Base-by-base conservation (phyloP, 2,329 filamentous ascomycete species). In the Cercospora sojina region DNA sequence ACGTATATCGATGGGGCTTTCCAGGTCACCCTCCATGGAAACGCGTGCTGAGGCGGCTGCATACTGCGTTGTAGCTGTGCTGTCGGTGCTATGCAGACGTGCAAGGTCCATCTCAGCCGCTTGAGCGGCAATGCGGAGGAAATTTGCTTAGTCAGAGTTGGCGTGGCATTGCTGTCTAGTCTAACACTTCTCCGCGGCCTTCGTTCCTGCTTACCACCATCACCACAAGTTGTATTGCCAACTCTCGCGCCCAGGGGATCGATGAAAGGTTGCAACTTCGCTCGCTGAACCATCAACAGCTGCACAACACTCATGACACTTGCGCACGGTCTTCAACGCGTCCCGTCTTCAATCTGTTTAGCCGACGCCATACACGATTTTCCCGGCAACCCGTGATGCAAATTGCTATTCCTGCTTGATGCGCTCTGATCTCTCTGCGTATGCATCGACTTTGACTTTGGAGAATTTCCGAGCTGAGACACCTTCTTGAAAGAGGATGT, bases 401-500 rank as follows among this genome's bases (percentile, higher is more conserved):
- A 10, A 31, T 56, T 23, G 25, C 35, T 23, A 66, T 32, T 66
- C 64, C 1, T 9, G 12, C 64, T 66, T 63, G 32, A 66, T 35
- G 25, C 64, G 47, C 41, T 66, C 64, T 23, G 20, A 49, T 18
- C 47, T 47, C 10, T 47, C 49, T 25, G 65, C 67, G 41, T 69
- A 69, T 8, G 69, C 43, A 47, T 75, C 72, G 9, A 75, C 67
- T 2, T 65, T 55, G 62, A 70, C 72, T 8, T 64, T 53, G 51
- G 69, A 70, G 62, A 80, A 79, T 59, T 76, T 67, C 57, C 76
- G 74, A 6, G 77, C 77, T 32, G 64, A 69, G 29, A 80, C 74
- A 7, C 72, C 70, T 57, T 75, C 70, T 49, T 76, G 73, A 64
- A 80, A 81, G 77, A 81, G 76, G 23, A 79, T 69, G 70, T 81